Evolutionary conservation across 2,329 filamentous ascomycete genomes (phyloP).

Genomic region (Fusarium sp.): DNA sequence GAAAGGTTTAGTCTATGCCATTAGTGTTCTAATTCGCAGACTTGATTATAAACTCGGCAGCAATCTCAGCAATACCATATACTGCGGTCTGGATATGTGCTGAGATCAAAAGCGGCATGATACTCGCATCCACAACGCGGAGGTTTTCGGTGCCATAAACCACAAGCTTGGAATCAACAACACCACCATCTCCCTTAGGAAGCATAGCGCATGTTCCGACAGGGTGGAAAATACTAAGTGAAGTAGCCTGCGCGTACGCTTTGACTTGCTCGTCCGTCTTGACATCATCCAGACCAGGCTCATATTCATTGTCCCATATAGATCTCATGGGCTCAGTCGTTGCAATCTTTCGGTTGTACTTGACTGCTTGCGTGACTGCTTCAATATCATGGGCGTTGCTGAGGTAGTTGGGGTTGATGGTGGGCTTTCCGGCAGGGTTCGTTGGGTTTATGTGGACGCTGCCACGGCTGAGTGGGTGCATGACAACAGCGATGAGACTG

Average conservation of each 20-base stretch:
- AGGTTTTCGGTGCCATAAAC: constrained; percentile 64
- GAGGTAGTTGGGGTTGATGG: constrained; percentile 45
- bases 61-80: constrained; percentile 66
- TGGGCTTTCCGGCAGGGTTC: constrained; percentile 34
- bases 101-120: constrained; percentile 63
- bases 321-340: constrained; percentile 50
- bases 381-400: constrained; percentile 49
- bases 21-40: neutral
- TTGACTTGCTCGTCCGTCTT: constrained; percentile 36
- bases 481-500: constrained; percentile 68
- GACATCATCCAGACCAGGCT: constrained; percentile 44
- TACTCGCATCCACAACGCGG: constrained; percentile 62
- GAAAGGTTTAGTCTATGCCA: too few species aligned
- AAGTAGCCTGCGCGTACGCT: constrained; percentile 33
- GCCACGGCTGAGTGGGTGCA: constrained; percentile 66
- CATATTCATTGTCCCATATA: constrained; percentile 52
- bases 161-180: constrained; percentile 58
- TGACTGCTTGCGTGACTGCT: constrained; percentile 50
- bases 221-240: constrained; percentile 53
- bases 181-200: constrained; percentile 58
- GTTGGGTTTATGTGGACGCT: constrained; percentile 41
- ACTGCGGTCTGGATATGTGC: constrained; percentile 64
- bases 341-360: constrained; percentile 51
- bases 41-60: constrained; percentile 48
- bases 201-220: constrained; percentile 62